Percentiles rank a stretch among this genome's conserved stretches.
These are phyloP conservation scores for Bipolaris victoriae DNA, from an alignment of 2,329 filamentous ascomycete genomes.

Conservation along the genomic window DNA sequence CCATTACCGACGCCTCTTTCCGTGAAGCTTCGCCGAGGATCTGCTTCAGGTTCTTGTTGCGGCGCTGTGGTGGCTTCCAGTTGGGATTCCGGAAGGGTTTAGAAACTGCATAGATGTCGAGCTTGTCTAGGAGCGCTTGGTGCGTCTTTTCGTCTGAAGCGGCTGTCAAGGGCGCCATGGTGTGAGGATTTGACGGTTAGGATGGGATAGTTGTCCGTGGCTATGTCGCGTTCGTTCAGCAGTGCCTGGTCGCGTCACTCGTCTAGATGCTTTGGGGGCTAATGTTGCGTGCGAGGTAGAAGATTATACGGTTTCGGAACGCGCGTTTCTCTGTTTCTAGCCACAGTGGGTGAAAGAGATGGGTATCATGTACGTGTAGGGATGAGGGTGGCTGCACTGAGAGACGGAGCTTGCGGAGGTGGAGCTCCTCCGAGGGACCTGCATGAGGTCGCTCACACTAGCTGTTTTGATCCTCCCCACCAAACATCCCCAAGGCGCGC, in stretches of 20 bases:
- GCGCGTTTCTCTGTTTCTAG: neutral
- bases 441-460: slow-evolving; percentile 24
- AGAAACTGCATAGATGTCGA: slow-evolving; percentile 85
- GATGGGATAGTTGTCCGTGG: neutral
- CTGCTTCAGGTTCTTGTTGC: slow-evolving; percentile 99
- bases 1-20: slow-evolving; percentile 86
- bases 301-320: neutral
- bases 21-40: slow-evolving; percentile 88
- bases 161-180: slow-evolving; percentile 67
- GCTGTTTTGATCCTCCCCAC: slow-evolving; percentile 37
- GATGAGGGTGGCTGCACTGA: slow-evolving; percentile 10
- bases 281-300: neutral
- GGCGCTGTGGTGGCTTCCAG: slow-evolving; percentile 92
- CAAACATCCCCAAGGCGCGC: slow-evolving; percentile 31
- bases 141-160: slow-evolving; percentile 79
- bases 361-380: neutral
- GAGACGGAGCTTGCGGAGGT: slow-evolving; percentile 28
- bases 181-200: slow-evolving; percentile 5
- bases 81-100: slow-evolving; percentile 88
- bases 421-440: slow-evolving; percentile 24
- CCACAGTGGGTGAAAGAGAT: neutral
- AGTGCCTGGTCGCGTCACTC: slow-evolving; percentile 7
- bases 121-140: slow-evolving; percentile 82
- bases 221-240: neutral
- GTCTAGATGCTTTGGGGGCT: neutral